Evolutionary conservation across 306 rosid genomes (phyloP), one percentile per base, ranked within the genome.

Genomic region (Corylus americana): DNA sequence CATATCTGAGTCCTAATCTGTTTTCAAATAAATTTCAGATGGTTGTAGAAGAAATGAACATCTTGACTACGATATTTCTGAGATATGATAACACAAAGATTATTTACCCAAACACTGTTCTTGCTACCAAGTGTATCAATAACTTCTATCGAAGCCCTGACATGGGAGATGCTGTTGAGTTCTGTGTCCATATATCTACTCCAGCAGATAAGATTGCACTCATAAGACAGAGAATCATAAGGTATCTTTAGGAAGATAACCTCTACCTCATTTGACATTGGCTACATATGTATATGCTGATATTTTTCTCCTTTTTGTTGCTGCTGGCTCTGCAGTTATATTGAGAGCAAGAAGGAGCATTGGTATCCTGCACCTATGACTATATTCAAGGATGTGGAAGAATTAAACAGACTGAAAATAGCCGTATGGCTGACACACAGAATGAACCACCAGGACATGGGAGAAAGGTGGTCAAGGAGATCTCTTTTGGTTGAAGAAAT

Each of bases 21-120:
- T 74, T 27, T 44, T 47, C 57, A 72, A 6, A 55, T 48, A 55
- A 53, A 79, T 80, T 80, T 77, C 97, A 96, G 99, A 86, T 96
- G 99, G 83, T 96, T 55, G 99, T 93, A 37, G 99, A 96, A 85
- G 99, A 96, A 75, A 96, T 96, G 99, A 96, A 96, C 86, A 91
- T 96, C 85, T 86, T 96, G 87, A 91, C 97, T 31, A 96, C 98
- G 20, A n/a, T 93, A 80, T 96, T 96, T 80, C 77, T 96, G 77
- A 89, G 92, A 81, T 85, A 49, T 31, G 99, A 96, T 82, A 93
- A 96, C 71, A 50, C 74, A 5, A 96, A 88, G 89, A 42, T 87
- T 8, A 75, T 71, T 66, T 86, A 63, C 78, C 99, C 99, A 0
- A 96, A 96, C 80, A 87, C 82, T 55, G 81, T 89, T 77, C 99